Evolutionary conservation across 2,329 filamentous ascomycete genomes (phyloP).

Genomic region (Neobulgaria alba): DNA sequence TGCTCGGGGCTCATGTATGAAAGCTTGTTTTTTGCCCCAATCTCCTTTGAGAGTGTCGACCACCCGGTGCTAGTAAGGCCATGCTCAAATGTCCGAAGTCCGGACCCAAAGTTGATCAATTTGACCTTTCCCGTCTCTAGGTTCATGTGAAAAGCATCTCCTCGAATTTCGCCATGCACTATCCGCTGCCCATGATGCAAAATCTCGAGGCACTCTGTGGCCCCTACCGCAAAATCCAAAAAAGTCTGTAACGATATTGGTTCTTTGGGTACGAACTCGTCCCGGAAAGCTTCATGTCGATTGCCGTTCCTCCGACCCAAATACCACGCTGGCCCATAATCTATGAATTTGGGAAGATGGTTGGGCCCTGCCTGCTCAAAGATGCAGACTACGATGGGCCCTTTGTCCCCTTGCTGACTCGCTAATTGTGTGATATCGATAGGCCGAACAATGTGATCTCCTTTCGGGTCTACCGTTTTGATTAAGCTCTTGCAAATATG

Average conservation of each 20-base stretch:
- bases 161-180: conserved; percentile 84
- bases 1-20: conserved; percentile 92
- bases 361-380: conserved; percentile 73
- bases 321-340: conserved; percentile 71
- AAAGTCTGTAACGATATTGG: conserved; percentile 70
- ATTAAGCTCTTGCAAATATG: conserved; percentile 70
- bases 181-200: conserved; percentile 80
- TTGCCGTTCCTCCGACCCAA: conserved; percentile 44
- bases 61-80: conserved; percentile 79
- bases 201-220: conserved; percentile 76
- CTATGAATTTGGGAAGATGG: conserved; percentile 59
- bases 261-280: conserved; percentile 37
- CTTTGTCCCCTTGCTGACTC: conserved; percentile 58
- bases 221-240: conserved; percentile 84
- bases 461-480: conserved; percentile 60
- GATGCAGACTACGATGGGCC: conserved; percentile 65
- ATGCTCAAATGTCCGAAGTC: conserved; percentile 81
- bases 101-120: conserved; percentile 77
- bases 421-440: conserved; percentile 69
- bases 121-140: conserved; percentile 62
- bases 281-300: conserved; percentile 24
- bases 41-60: conserved; percentile 71
- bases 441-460: conserved; percentile 69
- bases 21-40: conserved; percentile 81
- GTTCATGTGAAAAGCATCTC: conserved; percentile 86